Evolutionary conservation across 1,139 yeast species (phyloP), one percentile per base, ranked within the genome.

Genomic region (Arxiozyma telluris): DNA sequence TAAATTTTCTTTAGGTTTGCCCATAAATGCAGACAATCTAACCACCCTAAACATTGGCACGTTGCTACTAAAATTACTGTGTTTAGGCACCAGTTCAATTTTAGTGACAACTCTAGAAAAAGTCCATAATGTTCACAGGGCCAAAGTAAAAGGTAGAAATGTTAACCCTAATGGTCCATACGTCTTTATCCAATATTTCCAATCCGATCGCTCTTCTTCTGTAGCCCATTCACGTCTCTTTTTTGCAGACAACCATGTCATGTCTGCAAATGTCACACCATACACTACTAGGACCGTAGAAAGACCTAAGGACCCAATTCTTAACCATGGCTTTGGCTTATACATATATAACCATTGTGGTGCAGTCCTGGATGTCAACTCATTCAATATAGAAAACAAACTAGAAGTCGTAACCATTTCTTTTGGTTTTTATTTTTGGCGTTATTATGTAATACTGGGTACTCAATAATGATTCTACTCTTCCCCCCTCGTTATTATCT

Each of bases 321-420:
- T 61, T 12, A 46, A 46, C 27, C 38, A 25, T n/a, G 42, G 49
- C n/a, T 34, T 46, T 41, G 39, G 38, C 41, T 46, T 46, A 22
- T 46, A 46, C 7, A 54, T 49, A 50, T 64, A 67, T 12, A 67
- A 58, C 41, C 58, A 55, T 49, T 64, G 64, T 4, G 69, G 63
- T 3, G 51, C 27, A 15, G 46, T 51, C 49, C 41, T 52, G 3
- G 54, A 41, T 7, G 51, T 50, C 43, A 54, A 39, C 20, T 51
- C 56, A 17, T 54, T 50, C 17, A 55, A 44, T 3, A 53, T 23
- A 8, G 50, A 96, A 96, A 55, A 93, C 94, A 73, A 25, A 21
- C 51, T 41, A 27, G 22, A 20, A 21, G 25, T 23, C 8, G 27
- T 21, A 4, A 41, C 41, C 45, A 34, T 49, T 12, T 34, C 8